Evolutionary conservation across 139 green algal genomes (phyloP).

Genomic region (Pleodorina starrii): DNA sequence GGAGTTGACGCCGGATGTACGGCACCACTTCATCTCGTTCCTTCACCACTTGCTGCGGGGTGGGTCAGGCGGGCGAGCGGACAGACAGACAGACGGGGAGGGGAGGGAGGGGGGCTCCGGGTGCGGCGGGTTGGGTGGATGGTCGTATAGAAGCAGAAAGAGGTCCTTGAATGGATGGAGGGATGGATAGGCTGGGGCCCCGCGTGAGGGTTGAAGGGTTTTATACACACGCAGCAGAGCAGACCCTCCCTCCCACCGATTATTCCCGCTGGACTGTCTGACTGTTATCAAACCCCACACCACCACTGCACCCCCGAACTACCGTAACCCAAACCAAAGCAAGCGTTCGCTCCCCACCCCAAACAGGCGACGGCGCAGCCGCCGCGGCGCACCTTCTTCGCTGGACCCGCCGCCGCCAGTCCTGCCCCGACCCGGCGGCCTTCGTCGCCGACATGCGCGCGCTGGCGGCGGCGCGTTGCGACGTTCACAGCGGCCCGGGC

Average conservation of each 20-base stretch:
- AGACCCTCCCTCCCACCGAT: neutral
- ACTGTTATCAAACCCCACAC: no score
- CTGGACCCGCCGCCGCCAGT: constrained; percentile 68
- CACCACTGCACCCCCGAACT: no score
- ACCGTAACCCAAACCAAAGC: no score
- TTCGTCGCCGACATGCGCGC: constrained; percentile 79
- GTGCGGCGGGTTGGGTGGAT: no score
- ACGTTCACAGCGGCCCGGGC: constrained; percentile 69
- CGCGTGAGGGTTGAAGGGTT: no score
- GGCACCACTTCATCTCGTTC: constrained; percentile 92
- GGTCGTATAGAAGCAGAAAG: no score
- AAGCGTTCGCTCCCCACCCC: no score
- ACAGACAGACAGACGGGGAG: neutral
- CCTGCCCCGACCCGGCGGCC: constrained; percentile 70
- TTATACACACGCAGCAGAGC: neutral
- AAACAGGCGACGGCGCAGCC: constrained; percentile 72
- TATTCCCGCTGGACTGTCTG: no score
- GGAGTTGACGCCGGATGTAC: constrained; percentile 82
- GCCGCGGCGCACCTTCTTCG: constrained; percentile 83
- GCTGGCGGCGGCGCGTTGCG: constrained; percentile 73
- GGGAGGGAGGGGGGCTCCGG: no score
- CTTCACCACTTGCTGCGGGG: constrained; percentile 77
- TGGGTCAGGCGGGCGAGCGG: no score
- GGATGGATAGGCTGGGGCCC: no score
- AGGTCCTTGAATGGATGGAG: no score